A percentile compares a stretch with the other conserved stretches of the same genome.
Conservation (phyloP, 441 rosid genomes). For the Croton laevigatus region DNA sequence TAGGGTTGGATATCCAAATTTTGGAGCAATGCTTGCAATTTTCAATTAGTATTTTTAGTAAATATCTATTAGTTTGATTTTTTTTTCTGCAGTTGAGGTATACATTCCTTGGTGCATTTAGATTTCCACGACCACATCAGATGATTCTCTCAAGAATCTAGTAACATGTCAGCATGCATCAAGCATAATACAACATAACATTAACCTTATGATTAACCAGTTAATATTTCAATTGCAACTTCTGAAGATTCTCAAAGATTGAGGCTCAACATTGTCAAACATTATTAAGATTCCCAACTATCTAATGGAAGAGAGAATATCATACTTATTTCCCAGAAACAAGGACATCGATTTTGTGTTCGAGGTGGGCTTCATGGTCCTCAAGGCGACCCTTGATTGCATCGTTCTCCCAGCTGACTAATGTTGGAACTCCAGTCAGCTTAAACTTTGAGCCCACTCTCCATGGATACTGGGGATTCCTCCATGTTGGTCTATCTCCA, state of each 20-base stretch:
- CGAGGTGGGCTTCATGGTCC: conserved; percentile 77
- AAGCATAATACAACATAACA: neutral
- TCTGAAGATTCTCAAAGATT: neutral
- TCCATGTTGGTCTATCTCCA: conserved; percentile 86
- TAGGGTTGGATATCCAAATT: too few relatives aligned
- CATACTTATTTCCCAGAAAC: conserved; percentile 31
- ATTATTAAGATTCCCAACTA: neutral
- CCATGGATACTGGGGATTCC: conserved; percentile 68
- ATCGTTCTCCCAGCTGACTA: conserved; percentile 63
- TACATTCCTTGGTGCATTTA: too few relatives aligned
- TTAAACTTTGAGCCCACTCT: conserved; percentile 67
- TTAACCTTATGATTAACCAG: neutral
- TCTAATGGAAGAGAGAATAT: neutral
- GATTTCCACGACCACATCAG: too few relatives aligned
- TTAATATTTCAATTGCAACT: too few relatives aligned
- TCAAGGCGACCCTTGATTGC: conserved; percentile 60
- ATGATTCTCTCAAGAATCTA: too few relatives aligned
- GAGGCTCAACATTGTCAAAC: neutral
- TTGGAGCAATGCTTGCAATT: too few relatives aligned
- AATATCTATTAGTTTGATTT: too few relatives aligned
- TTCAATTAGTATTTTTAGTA: too few relatives aligned
- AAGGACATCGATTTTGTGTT: conserved; percentile 54
- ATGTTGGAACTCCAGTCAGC: conserved; percentile 76
- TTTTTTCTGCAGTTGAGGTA: too few relatives aligned
- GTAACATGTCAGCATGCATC: too few relatives aligned